Evolutionary conservation across 345 rosid species (phyloP), one percentile per base, ranked within the genome.

Genomic region (Gossypium herbaceum): DNA sequence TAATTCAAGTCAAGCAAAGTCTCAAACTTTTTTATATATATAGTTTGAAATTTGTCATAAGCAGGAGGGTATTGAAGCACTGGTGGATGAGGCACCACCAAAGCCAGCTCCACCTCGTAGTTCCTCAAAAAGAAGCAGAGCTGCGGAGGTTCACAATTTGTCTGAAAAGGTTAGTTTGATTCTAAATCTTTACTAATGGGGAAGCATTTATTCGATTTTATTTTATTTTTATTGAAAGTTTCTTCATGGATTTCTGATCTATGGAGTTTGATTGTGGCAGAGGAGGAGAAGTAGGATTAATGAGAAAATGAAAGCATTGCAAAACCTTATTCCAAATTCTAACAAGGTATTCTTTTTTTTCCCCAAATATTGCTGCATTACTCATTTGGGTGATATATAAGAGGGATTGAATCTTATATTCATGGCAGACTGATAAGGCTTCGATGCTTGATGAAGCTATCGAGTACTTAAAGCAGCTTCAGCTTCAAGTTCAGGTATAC

Each of bases 301-400:
- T 79, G 99, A 93, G 85, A 95, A 93, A 82, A 95, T 95, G 98
- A 95, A 93, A 78, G 98, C 99, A 9, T 86, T 95, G 68, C 99
- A 95, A 48, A 91, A 86, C 81, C 85, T 95, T 44, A 93, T 93
- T 77, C 99, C 99, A 3, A 93, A 95, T 75, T 93, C 99, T 56
- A 95, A 93, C 70, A 95, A 93, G 96, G 98, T 92, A 76, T 43
- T 17, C 44, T 2, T 69, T 52, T 24, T 24, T 20, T 65, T 54
- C n/a, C 52, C 57, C 72, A 48, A 22, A 39, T 50, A 52, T 55
- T 50, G 12, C 48, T 4, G 64, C 27, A 29, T 15, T 48, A 6
- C 63, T 2, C 12, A 7, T 66, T 64, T 58, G 24, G 16, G 55
- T 72, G 7, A 58, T 51, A 47, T 11, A 22, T 48, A 47, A 1